Conservation (phyloP, 345 rosid species). For the Iberis pinnata region DNA sequence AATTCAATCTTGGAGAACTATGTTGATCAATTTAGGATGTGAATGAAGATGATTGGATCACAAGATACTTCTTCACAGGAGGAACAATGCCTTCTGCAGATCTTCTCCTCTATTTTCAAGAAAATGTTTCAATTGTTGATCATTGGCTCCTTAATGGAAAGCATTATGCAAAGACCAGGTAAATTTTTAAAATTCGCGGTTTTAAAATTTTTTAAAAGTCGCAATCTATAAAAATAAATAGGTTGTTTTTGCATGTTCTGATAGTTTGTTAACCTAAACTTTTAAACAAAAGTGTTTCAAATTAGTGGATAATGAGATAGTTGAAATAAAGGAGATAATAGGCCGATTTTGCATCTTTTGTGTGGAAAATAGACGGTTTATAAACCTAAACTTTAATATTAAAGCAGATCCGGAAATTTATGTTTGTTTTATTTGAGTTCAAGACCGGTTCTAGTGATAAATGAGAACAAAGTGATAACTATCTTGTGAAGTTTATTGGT, state of each 20-base stretch:
- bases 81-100: slow-evolving; percentile 88
- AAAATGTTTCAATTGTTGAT: slow-evolving; percentile 58
- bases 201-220: neutral
- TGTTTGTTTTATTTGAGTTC: too few relatives aligned
- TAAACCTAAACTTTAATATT: too few relatives aligned
- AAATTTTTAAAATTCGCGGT: slow-evolving; percentile 13
- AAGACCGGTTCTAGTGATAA: neutral
- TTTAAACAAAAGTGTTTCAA: slow-evolving; percentile 74
- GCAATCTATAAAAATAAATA: neutral
- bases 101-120: slow-evolving; percentile 89
- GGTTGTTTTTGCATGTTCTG: too few relatives aligned
- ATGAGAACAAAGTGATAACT: neutral
- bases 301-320: slow-evolving; percentile 61
- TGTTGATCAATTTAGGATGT: slow-evolving; percentile 39
- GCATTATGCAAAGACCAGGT: slow-evolving; percentile 79
- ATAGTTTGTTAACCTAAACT: too few relatives aligned
- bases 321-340: slow-evolving; percentile 53
- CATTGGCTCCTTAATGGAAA: slow-evolving; percentile 86
- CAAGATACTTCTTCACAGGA: slow-evolving; percentile 77
- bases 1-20: neutral
- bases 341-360: too few relatives aligned
- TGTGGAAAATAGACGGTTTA: too few relatives aligned
- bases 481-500: neutral
- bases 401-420: too few relatives aligned
- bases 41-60: slow-evolving; percentile 89